Conservation (phyloP, 1,284 basidiomycete genomes). For the Pholiota adiposa region DNA sequence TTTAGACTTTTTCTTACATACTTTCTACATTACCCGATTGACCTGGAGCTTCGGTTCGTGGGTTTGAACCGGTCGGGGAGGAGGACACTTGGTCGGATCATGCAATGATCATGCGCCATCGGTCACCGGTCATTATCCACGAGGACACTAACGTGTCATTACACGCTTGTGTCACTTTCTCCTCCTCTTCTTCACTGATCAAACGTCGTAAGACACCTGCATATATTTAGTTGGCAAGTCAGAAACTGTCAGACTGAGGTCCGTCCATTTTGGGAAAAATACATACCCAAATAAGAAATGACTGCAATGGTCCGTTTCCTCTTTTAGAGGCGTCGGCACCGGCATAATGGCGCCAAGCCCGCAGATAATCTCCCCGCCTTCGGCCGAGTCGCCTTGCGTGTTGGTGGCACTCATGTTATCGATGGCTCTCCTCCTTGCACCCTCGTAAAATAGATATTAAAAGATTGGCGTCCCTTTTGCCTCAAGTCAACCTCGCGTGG, state of each 20-base stretch:
- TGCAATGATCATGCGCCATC: slow-evolving; percentile 1
- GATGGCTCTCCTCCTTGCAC: not conserved
- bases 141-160: not conserved
- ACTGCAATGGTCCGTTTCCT: not conserved
- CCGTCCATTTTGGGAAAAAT: slow-evolving; percentile 1
- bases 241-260: not conserved
- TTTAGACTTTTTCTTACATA: too few relatives aligned
- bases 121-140: not conserved
- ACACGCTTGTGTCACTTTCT: not conserved
- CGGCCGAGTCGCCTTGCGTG: not conserved
- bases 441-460: not conserved
- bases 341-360: not conserved
- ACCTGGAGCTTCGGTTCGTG: not conserved
- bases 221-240: not conserved
- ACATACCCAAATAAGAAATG: slow-evolving; percentile 6
- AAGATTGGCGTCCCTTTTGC: not conserved
- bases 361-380: slow-evolving; percentile 1
- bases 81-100: slow-evolving; percentile 27
- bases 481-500: not conserved
- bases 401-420: not conserved
- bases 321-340: not conserved
- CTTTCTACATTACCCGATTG: too few relatives aligned
- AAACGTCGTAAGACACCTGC: not conserved
- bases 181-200: not conserved
- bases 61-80: slow-evolving; percentile 33